phyloP scores from a whole-genome alignment of 2,329 filamentous ascomycete genomes.

The Alternaria panax region DNA sequence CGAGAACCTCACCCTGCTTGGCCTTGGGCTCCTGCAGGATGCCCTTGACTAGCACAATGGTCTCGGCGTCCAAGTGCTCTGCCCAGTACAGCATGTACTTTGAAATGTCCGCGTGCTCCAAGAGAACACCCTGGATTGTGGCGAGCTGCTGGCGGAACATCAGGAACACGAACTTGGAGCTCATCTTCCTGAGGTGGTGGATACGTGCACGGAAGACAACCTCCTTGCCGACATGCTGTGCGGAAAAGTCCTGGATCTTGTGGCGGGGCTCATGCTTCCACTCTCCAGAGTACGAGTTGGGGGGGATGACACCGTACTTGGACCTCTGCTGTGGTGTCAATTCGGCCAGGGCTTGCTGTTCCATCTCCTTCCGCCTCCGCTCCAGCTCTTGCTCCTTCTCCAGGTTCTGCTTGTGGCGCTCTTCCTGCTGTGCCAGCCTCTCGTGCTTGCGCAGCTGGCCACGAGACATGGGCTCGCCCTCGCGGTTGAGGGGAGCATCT shows the following conservation, averaged over 20 bases:
- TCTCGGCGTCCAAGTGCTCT: constrained; percentile 80
- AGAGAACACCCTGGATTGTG: constrained; percentile 84
- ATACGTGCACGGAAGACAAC: constrained; percentile 75
- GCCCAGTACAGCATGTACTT: constrained; percentile 86
- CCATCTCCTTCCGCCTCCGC: constrained; percentile 58
- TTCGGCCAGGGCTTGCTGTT: constrained; percentile 57
- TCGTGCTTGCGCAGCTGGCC: constrained; percentile 60
- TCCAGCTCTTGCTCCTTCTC: constrained; percentile 56
- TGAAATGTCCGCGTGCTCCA: constrained; percentile 68
- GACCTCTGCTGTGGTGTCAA: constrained; percentile 66
- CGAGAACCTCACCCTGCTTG: constrained; percentile 71
- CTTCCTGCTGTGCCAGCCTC: constrained; percentile 54
- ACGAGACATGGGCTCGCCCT: constrained; percentile 59
- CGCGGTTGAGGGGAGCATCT: constrained; percentile 55
- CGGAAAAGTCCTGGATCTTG: constrained; percentile 60
- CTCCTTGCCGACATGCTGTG: constrained; percentile 63
- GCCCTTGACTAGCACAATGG: constrained; percentile 78
- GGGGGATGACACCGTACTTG: constrained; percentile 64
- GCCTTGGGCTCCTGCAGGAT: constrained; percentile 74
- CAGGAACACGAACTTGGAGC: constrained; percentile 82
- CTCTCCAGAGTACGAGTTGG: constrained; percentile 65
- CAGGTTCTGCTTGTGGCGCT: constrained; percentile 53
- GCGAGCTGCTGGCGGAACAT: constrained; percentile 83
- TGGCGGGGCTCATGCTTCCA: constrained; percentile 58
- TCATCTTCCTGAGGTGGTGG: constrained; percentile 82